Base-by-base conservation (phyloP, 495 filamentous ascomycete species). In the Jackrogersella multiformis region DNA sequence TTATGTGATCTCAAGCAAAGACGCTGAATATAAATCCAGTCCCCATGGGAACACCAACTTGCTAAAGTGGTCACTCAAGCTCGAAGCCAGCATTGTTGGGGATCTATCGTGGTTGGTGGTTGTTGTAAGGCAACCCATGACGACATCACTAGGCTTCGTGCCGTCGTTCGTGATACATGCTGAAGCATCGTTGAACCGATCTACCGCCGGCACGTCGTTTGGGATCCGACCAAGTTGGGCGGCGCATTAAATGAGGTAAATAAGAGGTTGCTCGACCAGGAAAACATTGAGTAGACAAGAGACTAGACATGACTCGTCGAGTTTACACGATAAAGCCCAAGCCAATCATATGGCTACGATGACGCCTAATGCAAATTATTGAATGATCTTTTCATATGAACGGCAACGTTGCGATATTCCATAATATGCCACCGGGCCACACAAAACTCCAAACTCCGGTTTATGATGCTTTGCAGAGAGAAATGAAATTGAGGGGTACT, bases 61-160 rank as follows among this genome's bases (percentile, higher is more conserved):
- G 80, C 83, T 39, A 72, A 81, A 34, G 81, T 92, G 7, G 76
- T 90, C 6, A 69, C 78, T 8, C 81, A 85, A n/a, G 76, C 82
- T 6, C 80, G 84, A 69, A 83, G 81, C 5, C 76, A 92, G 13
- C 86, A 86, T 24, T 70, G 67, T 6, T 89, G 87, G 81, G 72
- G 68, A 7, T 69, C 73, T 5, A 80, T 88, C 38, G 59, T 87
- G 12, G 84, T 89, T 4, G 87, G 86, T 13, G 87, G 87, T 0
- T 89, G 87, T 70, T 89, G 87, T 72, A 89, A 87, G 70, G 78
- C 85, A 8, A 81, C 73, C 7, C 77, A 80, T 34, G 51, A 68
- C 4, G 81, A 86, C 61, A 89, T 89, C 68, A 61, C 64, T 23
- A 79, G 73, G 39, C 80, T 88, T 32, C 78, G 76, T 15, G 52